phyloP scores from a whole-genome alignment of 345 rosid species.

The Cardamine occulta region DNA sequence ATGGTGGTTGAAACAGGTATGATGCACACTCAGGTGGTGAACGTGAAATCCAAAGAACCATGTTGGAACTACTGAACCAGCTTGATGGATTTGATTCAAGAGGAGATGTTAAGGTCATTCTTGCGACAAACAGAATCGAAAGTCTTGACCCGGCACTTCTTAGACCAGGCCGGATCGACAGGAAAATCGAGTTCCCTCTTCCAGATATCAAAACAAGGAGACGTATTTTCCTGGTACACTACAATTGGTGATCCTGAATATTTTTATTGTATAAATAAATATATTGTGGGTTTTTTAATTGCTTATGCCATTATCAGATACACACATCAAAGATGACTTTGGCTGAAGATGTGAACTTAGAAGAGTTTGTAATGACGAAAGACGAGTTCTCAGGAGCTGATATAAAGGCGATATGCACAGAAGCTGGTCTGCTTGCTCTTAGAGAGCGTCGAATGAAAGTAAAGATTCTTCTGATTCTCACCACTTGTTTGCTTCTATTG shows the following conservation, averaged over 20 bases:
- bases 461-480: constrained; percentile 19
- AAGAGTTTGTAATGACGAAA: constrained; percentile 97
- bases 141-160: constrained; percentile 97
- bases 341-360: constrained; percentile 94
- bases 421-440: constrained; percentile 94
- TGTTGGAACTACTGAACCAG: constrained; percentile 95
- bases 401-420: constrained; percentile 95
- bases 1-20: constrained; percentile 47
- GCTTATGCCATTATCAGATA: constrained; percentile 50
- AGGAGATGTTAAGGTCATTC: constrained; percentile 97
- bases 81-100: constrained; percentile 97
- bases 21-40: constrained; percentile 98
- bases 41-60: constrained; percentile 97
- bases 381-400: constrained; percentile 99
- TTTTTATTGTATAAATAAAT: neutral
- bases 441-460: constrained; percentile 98
- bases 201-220: constrained; percentile 99
- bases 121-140: constrained; percentile 94
- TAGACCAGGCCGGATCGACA: constrained; percentile 92
- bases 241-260: neutral
- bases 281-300: neutral
- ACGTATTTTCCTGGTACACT: constrained; percentile 85
- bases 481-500: neutral
- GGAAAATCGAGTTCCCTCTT: constrained; percentile 96
- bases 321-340: constrained; percentile 97